Base-by-base conservation (phyloP, 2,329 filamentous ascomycete genomes). In the Calonectria fujianensis region DNA sequence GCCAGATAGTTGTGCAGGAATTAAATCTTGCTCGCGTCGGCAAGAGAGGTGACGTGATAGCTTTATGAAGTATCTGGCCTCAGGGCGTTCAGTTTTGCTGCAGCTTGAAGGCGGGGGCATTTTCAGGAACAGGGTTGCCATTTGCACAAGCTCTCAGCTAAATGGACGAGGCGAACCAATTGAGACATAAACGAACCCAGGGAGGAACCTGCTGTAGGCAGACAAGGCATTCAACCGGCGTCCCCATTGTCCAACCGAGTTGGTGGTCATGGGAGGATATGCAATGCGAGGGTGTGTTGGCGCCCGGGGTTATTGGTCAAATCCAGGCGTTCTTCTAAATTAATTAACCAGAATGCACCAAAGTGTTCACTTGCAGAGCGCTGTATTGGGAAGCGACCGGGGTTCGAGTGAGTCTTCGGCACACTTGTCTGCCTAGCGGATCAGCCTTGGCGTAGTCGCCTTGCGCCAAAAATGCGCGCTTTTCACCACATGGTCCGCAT, bases 401-500 rank as follows among this genome's bases (percentile, higher is more conserved):
- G 48, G 48, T n/a, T 27, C 4, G 16, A 41, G 35, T 41, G 35
- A 63, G 57, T 16, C 10, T 24, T 63, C n/a, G 20, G 16, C 57
- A 16, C 5, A 16, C 5, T 24, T 64, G 11, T 45, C 57, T 70
- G 66, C 66, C 66, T 69, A 52, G 48, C n/a, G 14, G 27, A 6
- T 69, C 14, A 37, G 65, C 35, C 35, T 37, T 37, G 11, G 35
- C 35, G 37, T 50, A 39, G 66, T 35, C 52, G 52, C 66, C 37
- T 61, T 50, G 20, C 65, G 50, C 27, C 39, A 51, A 51, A 1
- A 9, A 37, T 51, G 48, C 48, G 48, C 18, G 48, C 27, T 50
- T 50, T 29, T 51, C 27, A 27, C 48, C 7, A 4, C n/a, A 29
- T 29, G 10, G n/a, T 9, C 24, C n/a, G 9, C 48, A 27, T 4